Evolutionary conservation across 176 grass and related monocot genomes (phyloP).

Genomic region (Olyra latifolia): DNA sequence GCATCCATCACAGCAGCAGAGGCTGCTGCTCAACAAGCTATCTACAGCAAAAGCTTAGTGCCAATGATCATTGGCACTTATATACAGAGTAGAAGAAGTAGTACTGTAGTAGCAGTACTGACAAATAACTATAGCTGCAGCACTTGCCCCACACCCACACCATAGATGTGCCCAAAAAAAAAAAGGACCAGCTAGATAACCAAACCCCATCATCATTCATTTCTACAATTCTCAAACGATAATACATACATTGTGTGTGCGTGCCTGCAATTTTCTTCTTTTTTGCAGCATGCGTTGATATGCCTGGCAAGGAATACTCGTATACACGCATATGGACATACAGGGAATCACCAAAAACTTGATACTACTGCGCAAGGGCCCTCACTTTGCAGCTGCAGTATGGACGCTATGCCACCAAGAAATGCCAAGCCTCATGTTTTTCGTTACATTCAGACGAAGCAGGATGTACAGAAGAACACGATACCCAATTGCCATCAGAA

Average conservation of each 20-base stretch:
- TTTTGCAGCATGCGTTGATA: neutral
- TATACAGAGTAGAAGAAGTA: too few relatives aligned
- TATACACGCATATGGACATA: constrained; percentile 11
- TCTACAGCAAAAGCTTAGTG: too few relatives aligned
- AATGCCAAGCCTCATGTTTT: constrained; percentile 22
- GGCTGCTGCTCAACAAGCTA: too few relatives aligned
- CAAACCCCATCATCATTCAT: neutral
- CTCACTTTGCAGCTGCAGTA: constrained; percentile 38
- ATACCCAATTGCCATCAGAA: constrained; percentile 77
- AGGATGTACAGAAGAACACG: constrained; percentile 56
- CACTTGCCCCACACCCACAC: neutral
- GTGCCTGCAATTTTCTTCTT: neutral
- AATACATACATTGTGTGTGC: constrained; percentile 4
- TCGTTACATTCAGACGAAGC: constrained; percentile 63
- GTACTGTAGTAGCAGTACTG: too few relatives aligned
- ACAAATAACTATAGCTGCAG: neutral
- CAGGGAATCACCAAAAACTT: constrained; percentile 5
- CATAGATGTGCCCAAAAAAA: too few relatives aligned
- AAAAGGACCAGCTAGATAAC: neutral
- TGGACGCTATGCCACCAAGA: constrained; percentile 50
- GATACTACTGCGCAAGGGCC: too few relatives aligned
- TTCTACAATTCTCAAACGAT: neutral
- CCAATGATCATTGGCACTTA: too few relatives aligned
- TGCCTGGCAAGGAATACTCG: constrained; percentile 22
- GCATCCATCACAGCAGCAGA: too few relatives aligned